Base-by-base conservation (phyloP, 2,329 filamentous ascomycete species). In the Trichoderma polysporum region DNA sequence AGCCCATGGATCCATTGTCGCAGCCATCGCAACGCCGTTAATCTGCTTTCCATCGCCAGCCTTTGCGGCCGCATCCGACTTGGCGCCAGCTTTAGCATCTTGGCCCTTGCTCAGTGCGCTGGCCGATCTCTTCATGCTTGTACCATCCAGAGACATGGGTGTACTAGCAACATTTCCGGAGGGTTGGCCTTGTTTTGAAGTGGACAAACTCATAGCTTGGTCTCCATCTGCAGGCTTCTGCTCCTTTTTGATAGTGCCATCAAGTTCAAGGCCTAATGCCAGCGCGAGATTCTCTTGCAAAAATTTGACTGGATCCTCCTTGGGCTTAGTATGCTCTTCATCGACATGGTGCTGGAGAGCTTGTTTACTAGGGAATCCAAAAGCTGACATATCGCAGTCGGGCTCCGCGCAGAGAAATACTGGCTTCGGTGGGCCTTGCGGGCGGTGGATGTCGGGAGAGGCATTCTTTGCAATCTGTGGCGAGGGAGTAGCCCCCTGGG, bases 321-420 rank as follows among this genome's bases (percentile, higher is more conserved):
- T 77, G 6, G 87, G 87, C 73, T 83, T 84, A 25, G 81, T 76
- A 70, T 90, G 88, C 73, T 89, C 86, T 66, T 89, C 84, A n/a
- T 85, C 79, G 8, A 82, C 76, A 71, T 90, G 88, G 12, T 76
- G 73, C 63, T 83, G 81, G 57, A 84, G 79, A 13, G 82, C 82
- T 70, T 88, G 85, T 69, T 89, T 84, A 7, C 77, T 86, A 2
- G 81, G 72, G 70, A 89, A 89, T 0, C 82, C 84, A 13, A 79
- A 76, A 2, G 72, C 74, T 9, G 82, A 80, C 69, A 79, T 79
- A 31, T 88, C 85, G 71, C 88, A 90, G 37, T 84, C 82, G 2
- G 78, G 71, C 58, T 89, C 86, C 22, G 82, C 77, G 74, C 88
- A 90, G 27, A 79, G 70, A 61, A 85, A 80, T 2, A 81, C 72